Base-by-base conservation (phyloP, 164 flowering plant species). In the Vitis riparia region DNA sequence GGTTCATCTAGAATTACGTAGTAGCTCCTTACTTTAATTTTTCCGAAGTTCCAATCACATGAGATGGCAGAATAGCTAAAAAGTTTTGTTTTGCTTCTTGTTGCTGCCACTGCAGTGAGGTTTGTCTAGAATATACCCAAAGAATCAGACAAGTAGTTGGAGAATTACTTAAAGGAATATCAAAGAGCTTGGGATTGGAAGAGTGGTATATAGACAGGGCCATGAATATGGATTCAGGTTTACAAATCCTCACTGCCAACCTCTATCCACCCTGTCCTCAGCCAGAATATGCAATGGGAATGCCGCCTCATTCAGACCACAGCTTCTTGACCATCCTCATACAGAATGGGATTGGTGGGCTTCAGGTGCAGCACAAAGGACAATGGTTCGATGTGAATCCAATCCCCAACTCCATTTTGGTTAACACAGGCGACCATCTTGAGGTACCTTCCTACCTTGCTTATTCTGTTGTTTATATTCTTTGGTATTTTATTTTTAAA, bases 291-390 rank as follows among this genome's bases (percentile, higher is more conserved):
- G 89, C 88, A 23, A 76, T 89, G 75, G 96, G 93, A 0, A 15
- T 91, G 73, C 87, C 86, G 0, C 81, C 90, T 7, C 96, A 91
- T 59, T 81, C 96, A 0, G 96, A 91, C 55, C 88, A 87, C 9
- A 87, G 96, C 50, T 80, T 87, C 16, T 32, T 91, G 29, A 89
- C 93, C 7, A 74, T 93, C 12, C 87, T 93, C 27, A 76, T 73
- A 2, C 76, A 90, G 37, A 88, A 89, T 32, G 76, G 70, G 10
- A 69, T 82, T 0, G 81, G 79, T 4, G 98, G 98, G 11, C 86
- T 91, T 27, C 92, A 93, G 67, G 3, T 91, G 16, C 78, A 68
- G 32, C 92, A 85, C 72, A 59, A 78, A 1, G 92, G 81, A 0
- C 81, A 86, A 19, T 93, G 98, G 95, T 69, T 93, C 62, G 75